Conservation (phyloP, 169 alveolate species). For the Plasmodium gonderi region DNA sequence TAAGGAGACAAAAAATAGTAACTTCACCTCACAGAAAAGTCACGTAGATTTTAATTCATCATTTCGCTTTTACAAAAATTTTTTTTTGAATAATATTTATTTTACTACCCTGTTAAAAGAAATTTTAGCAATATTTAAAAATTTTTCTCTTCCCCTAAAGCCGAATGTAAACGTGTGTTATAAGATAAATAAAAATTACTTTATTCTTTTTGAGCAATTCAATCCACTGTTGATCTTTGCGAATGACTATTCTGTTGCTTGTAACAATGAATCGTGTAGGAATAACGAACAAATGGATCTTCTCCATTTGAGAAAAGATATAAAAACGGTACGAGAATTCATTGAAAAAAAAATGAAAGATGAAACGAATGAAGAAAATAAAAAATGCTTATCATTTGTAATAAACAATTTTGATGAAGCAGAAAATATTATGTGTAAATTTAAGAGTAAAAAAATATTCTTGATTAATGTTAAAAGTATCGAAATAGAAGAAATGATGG, state of each 20-base stretch:
- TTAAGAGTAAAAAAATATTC: conserved; percentile 25
- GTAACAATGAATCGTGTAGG: background rate
- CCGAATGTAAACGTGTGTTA: conserved; percentile 55
- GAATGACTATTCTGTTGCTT: background rate
- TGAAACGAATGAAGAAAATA: background rate
- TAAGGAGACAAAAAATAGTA: too few species aligned
- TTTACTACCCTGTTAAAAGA: conserved; percentile 11
- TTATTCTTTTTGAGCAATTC: conserved; percentile 22
- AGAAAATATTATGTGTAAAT: conserved; percentile 4
- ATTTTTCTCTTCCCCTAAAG: conserved; percentile 1
- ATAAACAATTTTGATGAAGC: conserved; percentile 17
- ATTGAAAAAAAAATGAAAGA: background rate
- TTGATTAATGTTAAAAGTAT: conserved; percentile 45
- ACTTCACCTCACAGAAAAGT: too few species aligned
- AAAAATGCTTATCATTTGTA: conserved; percentile 5
- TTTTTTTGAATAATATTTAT: conserved; percentile 18
- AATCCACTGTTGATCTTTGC: background rate
- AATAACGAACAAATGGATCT: background rate
- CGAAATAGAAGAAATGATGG: conserved; percentile 39
- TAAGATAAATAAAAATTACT: conserved; percentile 17
- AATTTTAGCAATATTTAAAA: conserved; percentile 12
- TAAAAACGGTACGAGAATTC: background rate
- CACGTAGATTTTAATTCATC: background rate
- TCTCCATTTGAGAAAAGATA: background rate
- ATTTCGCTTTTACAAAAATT: conserved; percentile 8